Evolutionary conservation across 768 basidiomycete species (phyloP), one percentile per base, ranked within the genome.

Genomic region (Hebeloma cylindrosporum): DNA sequence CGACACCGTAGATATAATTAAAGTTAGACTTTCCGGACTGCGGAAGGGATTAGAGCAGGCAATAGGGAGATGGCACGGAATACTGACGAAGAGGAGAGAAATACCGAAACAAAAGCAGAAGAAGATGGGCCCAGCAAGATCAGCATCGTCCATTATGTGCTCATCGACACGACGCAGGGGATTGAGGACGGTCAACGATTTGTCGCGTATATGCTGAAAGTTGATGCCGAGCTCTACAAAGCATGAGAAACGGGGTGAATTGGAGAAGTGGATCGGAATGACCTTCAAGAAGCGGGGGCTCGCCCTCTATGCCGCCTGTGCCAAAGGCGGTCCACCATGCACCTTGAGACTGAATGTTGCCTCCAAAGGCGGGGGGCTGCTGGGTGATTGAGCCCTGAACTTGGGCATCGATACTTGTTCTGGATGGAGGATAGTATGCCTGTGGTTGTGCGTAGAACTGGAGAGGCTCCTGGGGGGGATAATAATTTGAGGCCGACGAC

Each of bases 21-120:
- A 99, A 99, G 62, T 98, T 96, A 3, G 91, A 89, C 72, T 96
- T 97, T 47, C 96, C 96, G 5, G 95, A 96, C 96, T 99, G 53
- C 22, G 28, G 23, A 43, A 22, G 7, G 29, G 33, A 37, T 47
- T 10, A 46, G 41, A 25, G 16, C 8, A 21, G 32, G 37, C 13
- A 13, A 28, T 30, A 48, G 20, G 26, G 9, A 22, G 38, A 22
- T 25, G 18, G 29, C 36, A 11, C 34, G 28, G 17, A 81, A n/a
- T n/a, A n/a, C 93, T 59, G 45, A 97, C 96, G 50, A 98, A 79
- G 38, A 99, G 79, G 2, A 99, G 77, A 59, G 88, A 92, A 30
- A 88, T 85, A 9, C 86, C 96, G 63, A 98, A 98, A 57, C 90
- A 90, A 63, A 98, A 91, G 61, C 86, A 86, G 70, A 97, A 97